phyloP scores from a whole-genome alignment of 768 basidiomycete genomes.

The Suillus subalutaceus region DNA sequence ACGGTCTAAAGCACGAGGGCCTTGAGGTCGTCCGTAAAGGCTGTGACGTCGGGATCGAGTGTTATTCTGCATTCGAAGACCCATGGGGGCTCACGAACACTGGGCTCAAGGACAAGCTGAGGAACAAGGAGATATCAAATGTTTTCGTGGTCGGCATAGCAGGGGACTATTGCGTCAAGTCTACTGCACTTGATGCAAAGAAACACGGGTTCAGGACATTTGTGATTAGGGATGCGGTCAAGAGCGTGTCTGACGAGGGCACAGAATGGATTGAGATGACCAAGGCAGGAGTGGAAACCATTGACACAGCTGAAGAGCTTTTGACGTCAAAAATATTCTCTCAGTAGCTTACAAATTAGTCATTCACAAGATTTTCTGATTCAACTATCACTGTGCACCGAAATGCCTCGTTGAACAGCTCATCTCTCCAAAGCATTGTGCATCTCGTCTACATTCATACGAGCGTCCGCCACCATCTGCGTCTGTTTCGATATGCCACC shows the following conservation, averaged over 20 bases:
- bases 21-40: slow-evolving; percentile 58
- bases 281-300: slow-evolving; percentile 37
- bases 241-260: slow-evolving; percentile 39
- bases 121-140: slow-evolving; percentile 49
- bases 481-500: not conserved
- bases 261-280: slow-evolving; percentile 41
- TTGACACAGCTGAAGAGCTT: slow-evolving; percentile 34
- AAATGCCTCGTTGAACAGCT: not conserved
- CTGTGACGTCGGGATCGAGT: slow-evolving; percentile 60
- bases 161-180: slow-evolving; percentile 78
- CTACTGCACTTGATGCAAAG: slow-evolving; percentile 57
- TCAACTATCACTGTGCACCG: not conserved
- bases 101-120: slow-evolving; percentile 47
- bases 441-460: not conserved
- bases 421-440: not conserved
- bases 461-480: not conserved
- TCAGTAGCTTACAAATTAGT: not conserved
- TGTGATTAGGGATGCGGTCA: slow-evolving; percentile 52
- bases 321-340: slow-evolving; percentile 5
- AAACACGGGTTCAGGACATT: slow-evolving; percentile 49
- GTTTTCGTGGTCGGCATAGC: slow-evolving; percentile 72
- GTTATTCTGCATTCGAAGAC: slow-evolving; percentile 80
- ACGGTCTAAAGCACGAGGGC: slow-evolving; percentile 46
- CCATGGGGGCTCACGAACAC: slow-evolving; percentile 52
- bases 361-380: not conserved